These are phyloP conservation scores for Deinandra increscens DNA, from an alignment of 129 eudicot genomes.

Conservation along the genomic window DNA sequence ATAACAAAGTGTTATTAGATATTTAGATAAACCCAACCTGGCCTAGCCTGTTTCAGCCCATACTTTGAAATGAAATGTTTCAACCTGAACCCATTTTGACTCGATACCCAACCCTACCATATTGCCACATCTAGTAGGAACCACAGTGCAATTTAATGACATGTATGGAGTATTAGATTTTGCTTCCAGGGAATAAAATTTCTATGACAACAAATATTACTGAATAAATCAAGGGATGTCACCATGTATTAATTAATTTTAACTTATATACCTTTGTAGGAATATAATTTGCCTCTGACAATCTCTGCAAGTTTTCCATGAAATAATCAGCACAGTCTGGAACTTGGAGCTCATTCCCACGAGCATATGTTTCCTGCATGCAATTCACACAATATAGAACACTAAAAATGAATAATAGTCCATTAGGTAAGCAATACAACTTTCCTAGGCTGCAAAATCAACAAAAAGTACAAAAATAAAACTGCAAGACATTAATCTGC, in stretches of 20 bases:
- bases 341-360: constrained; percentile 94
- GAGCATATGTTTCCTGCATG: constrained; percentile 75
- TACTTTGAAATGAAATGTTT: no score
- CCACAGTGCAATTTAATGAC: constrained; percentile 1
- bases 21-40: no score
- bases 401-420: constrained; percentile 2
- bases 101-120: background rate
- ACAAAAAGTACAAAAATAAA: background rate
- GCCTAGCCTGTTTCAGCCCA: no score
- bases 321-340: constrained; percentile 90
- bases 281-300: constrained; percentile 67
- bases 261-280: constrained; percentile 76
- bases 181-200: background rate
- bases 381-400: constrained; percentile 19
- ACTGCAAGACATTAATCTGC: background rate
- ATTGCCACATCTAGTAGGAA: background rate
- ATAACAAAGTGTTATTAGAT: no score
- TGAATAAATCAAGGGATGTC: background rate
- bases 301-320: constrained; percentile 83
- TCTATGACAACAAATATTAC: background rate
- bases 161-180: background rate
- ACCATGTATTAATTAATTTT: background rate
- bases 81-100: no score
- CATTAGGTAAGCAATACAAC: constrained; percentile 3
- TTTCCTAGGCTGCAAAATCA: background rate